phyloP scores from a whole-genome alignment of 352 stramenopile genomes.

The Pythium grandisporangium region DNA sequence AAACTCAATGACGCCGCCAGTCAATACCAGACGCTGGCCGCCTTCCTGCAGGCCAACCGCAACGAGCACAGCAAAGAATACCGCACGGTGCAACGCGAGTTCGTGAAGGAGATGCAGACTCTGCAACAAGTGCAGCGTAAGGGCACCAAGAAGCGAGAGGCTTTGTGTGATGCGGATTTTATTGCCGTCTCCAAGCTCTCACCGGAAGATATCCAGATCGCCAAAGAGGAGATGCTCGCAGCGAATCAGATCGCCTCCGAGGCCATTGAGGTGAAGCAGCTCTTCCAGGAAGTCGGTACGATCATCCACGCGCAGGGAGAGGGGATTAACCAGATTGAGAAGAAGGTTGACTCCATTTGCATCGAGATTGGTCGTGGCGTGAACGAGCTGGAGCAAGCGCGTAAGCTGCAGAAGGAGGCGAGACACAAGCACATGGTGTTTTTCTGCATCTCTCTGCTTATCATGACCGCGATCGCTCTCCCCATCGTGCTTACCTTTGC shows the following conservation, averaged over 20 bases:
- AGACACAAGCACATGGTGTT: slow-evolving; percentile 53
- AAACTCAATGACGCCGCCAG: slow-evolving; percentile 42
- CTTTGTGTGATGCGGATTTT: slow-evolving; percentile 65
- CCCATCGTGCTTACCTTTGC: slow-evolving; percentile 35
- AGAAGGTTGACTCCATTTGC: slow-evolving; percentile 59
- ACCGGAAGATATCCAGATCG: slow-evolving; percentile 56
- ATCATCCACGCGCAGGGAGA: slow-evolving; percentile 58
- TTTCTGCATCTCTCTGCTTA: slow-evolving; percentile 19
- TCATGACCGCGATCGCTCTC: slow-evolving; percentile 36
- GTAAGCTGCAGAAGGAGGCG: slow-evolving; percentile 45
- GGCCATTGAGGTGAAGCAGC: slow-evolving; percentile 51
- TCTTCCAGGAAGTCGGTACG: slow-evolving; percentile 59
- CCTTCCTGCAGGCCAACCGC: slow-evolving; percentile 55
- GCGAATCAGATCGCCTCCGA: slow-evolving; percentile 51
- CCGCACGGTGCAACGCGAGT: slow-evolving; percentile 44
- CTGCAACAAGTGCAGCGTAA: slow-evolving; percentile 56
- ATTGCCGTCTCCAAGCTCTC: slow-evolving; percentile 41
- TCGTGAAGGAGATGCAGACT: slow-evolving; percentile 59
- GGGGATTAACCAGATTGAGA: slow-evolving; percentile 60
- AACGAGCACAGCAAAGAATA: slow-evolving; percentile 36
- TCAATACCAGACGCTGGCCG: slow-evolving; percentile 53
- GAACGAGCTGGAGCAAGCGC: slow-evolving; percentile 56
- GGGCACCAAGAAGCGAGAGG: slow-evolving; percentile 38
- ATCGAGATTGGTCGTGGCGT: slow-evolving; percentile 69
- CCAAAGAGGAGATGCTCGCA: slow-evolving; percentile 68